Percentiles rank a stretch among this genome's conserved stretches.
Conservation (phyloP, 495 filamentous ascomycete species). For the Xylaria telfairii region DNA sequence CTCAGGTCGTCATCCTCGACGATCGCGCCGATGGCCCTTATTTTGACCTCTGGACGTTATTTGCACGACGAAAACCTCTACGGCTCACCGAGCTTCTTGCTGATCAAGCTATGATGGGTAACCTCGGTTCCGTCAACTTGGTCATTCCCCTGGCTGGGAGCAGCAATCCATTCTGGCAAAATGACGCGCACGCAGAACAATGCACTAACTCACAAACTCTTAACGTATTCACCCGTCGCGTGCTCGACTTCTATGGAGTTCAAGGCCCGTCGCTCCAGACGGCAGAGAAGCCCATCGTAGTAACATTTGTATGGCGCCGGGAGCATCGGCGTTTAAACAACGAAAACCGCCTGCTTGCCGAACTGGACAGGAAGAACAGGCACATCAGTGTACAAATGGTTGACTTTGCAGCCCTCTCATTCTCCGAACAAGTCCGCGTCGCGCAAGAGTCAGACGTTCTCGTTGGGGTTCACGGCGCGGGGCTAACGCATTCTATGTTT, state of each 20-base stretch:
- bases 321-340: constrained; percentile 38
- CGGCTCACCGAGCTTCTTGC: constrained; percentile 7
- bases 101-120: background rate
- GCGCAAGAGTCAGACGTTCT: constrained; percentile 45
- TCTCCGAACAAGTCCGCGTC: constrained; percentile 43
- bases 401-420: constrained; percentile 45
- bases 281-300: constrained; percentile 26
- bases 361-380: constrained; percentile 32
- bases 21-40: constrained; percentile 43
- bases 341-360: constrained; percentile 35
- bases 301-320: constrained; percentile 47
- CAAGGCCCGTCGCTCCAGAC: constrained; percentile 16
- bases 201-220: constrained; percentile 41
- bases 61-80: constrained; percentile 28
- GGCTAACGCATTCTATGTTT: constrained; percentile 48
- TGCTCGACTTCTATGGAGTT: constrained; percentile 36
- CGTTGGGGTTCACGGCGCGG: constrained; percentile 49
- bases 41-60: constrained; percentile 44
- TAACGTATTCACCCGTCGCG: constrained; percentile 39
- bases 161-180: constrained; percentile 48
- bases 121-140: constrained; percentile 33
- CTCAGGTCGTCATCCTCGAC: constrained; percentile 40
- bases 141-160: constrained; percentile 47
- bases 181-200: constrained; percentile 37
- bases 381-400: constrained; percentile 40